Evolutionary conservation across 2,329 filamentous ascomycete genomes (phyloP), one percentile per base, ranked within the genome.

Genomic region (Exophiala viscosa): DNA sequence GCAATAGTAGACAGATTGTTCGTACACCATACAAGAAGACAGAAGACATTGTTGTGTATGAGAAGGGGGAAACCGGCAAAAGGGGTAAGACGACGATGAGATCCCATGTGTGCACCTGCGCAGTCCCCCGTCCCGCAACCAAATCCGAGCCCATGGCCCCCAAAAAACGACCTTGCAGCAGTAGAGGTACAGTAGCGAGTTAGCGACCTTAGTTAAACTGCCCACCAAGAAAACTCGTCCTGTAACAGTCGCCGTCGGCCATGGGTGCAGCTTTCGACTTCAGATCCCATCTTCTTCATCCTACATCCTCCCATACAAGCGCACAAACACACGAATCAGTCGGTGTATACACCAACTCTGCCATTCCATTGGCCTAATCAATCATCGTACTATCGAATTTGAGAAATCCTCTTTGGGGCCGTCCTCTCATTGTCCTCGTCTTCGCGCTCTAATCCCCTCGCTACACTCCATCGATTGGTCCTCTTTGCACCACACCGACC

Each of bases 401-500:
- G 52, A 50, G 48, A 50, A 23, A 39, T 45, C 48, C 41, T 31
- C 43, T 28, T 38, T 33, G 42, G 48, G 48, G 46, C 48, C 33
- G 28, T 43, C 43, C 48, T 55, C 43, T 52, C 50, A 40, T 54
- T 51, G 34, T 56, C 41, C 43, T 43, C 38, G 40, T 59, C 48
- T 50, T 54, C 56, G 56, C 56, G 56, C 53, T 47, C 45, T 41
- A 45, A 48, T 53, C 46, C 52, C 52, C 50, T 59, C 48, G 40
- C 52, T 41, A 40, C 45, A 23, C 17, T 15, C 45, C 51, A 51
- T 41, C 51, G 52, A 59, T 59, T 59, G 56, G 56, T 33, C 54
- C 46, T 49, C 52, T 54, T 51, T 52, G 49, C 56, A 56, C 50
- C 47, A 18, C 43, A 10, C 47, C 56, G 23, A 55, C 56, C 56